Conservation (phyloP, 352 stramenopile species). For the Hyphochytrium catenoides region DNA sequence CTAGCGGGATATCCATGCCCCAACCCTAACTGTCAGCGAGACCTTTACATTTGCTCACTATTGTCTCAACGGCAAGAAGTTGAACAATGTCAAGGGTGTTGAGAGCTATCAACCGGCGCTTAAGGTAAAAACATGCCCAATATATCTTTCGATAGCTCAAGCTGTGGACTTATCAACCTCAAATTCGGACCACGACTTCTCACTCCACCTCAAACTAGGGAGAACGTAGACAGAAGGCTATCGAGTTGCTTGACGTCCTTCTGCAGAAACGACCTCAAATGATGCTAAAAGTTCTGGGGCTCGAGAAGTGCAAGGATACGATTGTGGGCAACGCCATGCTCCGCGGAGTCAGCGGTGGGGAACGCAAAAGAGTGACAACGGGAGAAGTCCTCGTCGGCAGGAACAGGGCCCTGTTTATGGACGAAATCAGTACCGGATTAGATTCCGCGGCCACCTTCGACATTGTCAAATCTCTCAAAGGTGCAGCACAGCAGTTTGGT, state of each 20-base stretch:
- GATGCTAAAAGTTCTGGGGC: constrained; percentile 18
- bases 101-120: too few species aligned
- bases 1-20: constrained; percentile 60
- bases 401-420: constrained; percentile 37
- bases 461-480: constrained; percentile 22
- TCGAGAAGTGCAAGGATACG: constrained; percentile 26
- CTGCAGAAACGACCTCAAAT: too few species aligned
- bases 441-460: constrained; percentile 27
- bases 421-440: constrained; percentile 40
- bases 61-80: constrained; percentile 17
- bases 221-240: too few species aligned
- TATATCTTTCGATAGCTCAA: too few species aligned
- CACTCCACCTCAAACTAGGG: too few species aligned
- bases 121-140: too few species aligned
- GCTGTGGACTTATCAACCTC: too few species aligned
- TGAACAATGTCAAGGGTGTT: too few species aligned
- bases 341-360: constrained; percentile 44
- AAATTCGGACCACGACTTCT: too few species aligned
- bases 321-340: constrained; percentile 32
- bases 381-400: constrained; percentile 56
- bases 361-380: constrained; percentile 70
- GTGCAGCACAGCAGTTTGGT: constrained; percentile 21
- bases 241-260: too few species aligned
- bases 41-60: constrained; percentile 76
- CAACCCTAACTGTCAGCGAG: constrained; percentile 67